Percentiles rank a stretch among this genome's conserved stretches.
Evolutionary conservation across 1,139 yeast genomes (phyloP).

Genomic region (Hanseniaspora sp.): DNA sequence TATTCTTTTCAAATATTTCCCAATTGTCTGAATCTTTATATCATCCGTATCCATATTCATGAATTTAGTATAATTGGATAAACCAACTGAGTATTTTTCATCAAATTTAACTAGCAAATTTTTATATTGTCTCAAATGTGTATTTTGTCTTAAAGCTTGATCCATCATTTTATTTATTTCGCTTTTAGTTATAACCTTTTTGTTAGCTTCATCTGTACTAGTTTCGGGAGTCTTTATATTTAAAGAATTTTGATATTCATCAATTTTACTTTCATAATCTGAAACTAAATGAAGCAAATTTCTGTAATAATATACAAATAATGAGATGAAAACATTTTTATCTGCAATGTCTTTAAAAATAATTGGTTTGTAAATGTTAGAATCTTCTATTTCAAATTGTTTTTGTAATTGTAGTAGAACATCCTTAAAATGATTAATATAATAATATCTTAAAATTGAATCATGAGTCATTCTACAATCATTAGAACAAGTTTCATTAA

Average conservation of each 20-base stretch:
- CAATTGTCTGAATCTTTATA: background rate
- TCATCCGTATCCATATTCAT: background rate
- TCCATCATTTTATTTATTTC: background rate
- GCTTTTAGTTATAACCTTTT: background rate
- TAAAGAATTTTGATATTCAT: constrained; percentile 5
- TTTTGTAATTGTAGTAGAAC: background rate
- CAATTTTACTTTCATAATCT: constrained; percentile 10
- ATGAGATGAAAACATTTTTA: constrained; percentile 2
- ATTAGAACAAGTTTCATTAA: constrained; percentile 6
- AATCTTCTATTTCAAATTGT: background rate
- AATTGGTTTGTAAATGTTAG: background rate
- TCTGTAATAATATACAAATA: constrained; percentile 8
- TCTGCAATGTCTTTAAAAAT: constrained; percentile 1
- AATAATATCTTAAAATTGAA: background rate
- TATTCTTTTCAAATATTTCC: background rate
- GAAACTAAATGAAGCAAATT: constrained; percentile 2
- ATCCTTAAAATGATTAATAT: constrained; percentile 5
- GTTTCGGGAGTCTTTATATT: background rate
- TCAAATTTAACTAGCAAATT: background rate
- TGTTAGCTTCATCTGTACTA: background rate
- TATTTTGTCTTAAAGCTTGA: constrained; percentile 4
- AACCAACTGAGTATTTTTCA: background rate
- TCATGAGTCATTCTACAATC: constrained; percentile 11
- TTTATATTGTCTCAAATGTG: background rate
- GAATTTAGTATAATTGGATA: constrained; percentile 5